Conservation (phyloP, 495 filamentous ascomycete genomes). For the Neurospora intermedia region DNA sequence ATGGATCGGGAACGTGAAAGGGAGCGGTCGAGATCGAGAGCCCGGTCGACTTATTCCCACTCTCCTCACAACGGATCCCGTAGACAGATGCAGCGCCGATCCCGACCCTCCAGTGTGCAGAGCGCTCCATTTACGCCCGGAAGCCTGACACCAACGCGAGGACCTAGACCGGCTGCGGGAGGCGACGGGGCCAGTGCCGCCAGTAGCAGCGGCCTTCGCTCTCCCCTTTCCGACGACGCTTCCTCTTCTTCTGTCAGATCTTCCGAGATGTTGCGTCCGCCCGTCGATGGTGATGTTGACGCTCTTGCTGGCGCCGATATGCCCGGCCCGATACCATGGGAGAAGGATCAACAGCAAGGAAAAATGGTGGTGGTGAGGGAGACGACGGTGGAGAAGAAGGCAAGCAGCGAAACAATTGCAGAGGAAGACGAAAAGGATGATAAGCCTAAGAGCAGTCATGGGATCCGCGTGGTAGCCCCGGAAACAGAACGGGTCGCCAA, state of each 20-base stretch:
- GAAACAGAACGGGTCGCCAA: background rate
- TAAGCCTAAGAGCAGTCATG: background rate
- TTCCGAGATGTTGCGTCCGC: background rate
- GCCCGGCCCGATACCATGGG: background rate
- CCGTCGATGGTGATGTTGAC: background rate
- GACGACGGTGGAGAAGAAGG: background rate
- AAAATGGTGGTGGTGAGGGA: background rate
- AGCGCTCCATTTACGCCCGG: background rate
- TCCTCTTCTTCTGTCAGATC: background rate
- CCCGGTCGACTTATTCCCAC: background rate
- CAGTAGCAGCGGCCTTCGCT: background rate
- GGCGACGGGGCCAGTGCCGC: background rate
- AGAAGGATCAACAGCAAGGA: background rate
- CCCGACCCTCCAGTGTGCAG: background rate
- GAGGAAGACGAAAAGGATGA: background rate
- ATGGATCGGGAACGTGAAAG: background rate
- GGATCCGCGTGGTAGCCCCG: background rate
- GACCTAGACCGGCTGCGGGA: background rate
- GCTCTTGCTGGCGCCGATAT: background rate
- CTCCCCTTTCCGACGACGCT: background rate
- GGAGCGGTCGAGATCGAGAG: background rate
- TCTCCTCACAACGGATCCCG: background rate
- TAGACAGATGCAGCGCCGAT: background rate
- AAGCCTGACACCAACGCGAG: background rate
- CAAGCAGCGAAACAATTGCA: background rate